Evolutionary conservation across 2,329 filamentous ascomycete species (phyloP).

Genomic region (Amylocarpus encephaloides): DNA sequence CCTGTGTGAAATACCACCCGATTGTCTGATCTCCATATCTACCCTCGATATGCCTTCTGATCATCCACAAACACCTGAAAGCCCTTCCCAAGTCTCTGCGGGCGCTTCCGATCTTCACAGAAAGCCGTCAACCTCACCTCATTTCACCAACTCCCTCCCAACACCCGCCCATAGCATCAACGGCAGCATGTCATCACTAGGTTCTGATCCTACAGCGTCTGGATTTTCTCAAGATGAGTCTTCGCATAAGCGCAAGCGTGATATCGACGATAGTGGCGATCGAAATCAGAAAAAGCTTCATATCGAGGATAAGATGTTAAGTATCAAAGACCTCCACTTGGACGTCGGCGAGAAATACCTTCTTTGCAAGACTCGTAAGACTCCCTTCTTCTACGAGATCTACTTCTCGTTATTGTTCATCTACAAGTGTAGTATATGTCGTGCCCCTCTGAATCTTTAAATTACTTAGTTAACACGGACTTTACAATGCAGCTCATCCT

Average conservation of each 20-base stretch:
- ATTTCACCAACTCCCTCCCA: conserved; percentile 40
- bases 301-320: conserved; percentile 53
- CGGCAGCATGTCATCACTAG: conserved; percentile 37
- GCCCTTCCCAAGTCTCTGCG: conserved; percentile 54
- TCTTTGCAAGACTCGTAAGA: conserved; percentile 61
- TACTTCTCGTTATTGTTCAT: conserved; percentile 12
- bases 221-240: conserved; percentile 40
- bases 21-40: conserved; percentile 2
- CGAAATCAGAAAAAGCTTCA: conserved; percentile 56
- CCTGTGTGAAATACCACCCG: conserved; percentile 8
- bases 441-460: conserved; percentile 16
- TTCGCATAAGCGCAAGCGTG: conserved; percentile 57
- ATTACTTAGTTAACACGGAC: conserved; percentile 32
- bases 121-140: conserved; percentile 47
- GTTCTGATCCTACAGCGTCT: conserved; percentile 17
- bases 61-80: conserved; percentile 62
- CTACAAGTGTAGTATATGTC: conserved; percentile 9
- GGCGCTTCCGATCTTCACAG: conserved; percentile 37
- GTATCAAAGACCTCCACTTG: conserved; percentile 58
- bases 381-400: conserved; percentile 38
- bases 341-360: conserved; percentile 63
- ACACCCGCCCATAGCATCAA: conserved; percentile 59
- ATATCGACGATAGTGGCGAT: conserved; percentile 48
- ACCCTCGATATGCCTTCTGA: conserved; percentile 47
- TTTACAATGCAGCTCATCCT: conserved; percentile 27